Percentiles rank a stretch among this genome's conserved stretches.
phyloP scores from a whole-genome alignment of 2,329 filamentous ascomycete species.

The Nothophoma quercina region DNA sequence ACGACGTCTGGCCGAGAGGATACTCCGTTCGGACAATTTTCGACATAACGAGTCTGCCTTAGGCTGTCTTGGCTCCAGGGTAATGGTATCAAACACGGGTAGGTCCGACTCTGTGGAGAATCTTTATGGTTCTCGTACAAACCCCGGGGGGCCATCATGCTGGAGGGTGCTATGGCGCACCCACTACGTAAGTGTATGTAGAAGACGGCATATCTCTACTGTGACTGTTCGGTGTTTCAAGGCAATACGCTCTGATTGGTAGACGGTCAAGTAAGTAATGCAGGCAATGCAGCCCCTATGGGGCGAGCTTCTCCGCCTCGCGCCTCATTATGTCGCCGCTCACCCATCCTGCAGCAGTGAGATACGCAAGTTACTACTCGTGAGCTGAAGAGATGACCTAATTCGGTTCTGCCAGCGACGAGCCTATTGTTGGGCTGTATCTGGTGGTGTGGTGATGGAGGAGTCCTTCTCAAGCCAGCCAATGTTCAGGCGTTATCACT shows the following conservation, averaged over 20 bases:
- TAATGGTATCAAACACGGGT: no score
- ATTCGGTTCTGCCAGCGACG: no score
- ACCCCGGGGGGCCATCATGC: background rate
- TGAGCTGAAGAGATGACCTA: no score
- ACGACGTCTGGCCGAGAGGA: constrained; percentile 13
- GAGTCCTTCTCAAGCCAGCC: no score
- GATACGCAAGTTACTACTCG: no score
- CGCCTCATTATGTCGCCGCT: background rate
- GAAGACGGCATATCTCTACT: background rate
- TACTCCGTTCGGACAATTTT: background rate
- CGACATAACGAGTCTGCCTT: background rate
- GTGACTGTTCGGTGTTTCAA: background rate
- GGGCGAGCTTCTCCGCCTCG: background rate
- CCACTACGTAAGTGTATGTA: background rate
- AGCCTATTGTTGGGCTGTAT: no score
- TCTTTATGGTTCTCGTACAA: background rate
- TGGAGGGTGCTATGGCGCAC: background rate
- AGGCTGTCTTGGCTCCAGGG: no score
- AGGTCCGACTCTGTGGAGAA: no score
- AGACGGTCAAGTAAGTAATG: background rate
- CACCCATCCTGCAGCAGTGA: no score
- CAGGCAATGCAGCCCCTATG: background rate
- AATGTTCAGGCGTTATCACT: no score
- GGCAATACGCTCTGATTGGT: no score
- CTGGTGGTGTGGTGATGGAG: background rate